phyloP scores from a whole-genome alignment of 1,139 yeast genomes.

The Scheffersomyces lignicola region DNA sequence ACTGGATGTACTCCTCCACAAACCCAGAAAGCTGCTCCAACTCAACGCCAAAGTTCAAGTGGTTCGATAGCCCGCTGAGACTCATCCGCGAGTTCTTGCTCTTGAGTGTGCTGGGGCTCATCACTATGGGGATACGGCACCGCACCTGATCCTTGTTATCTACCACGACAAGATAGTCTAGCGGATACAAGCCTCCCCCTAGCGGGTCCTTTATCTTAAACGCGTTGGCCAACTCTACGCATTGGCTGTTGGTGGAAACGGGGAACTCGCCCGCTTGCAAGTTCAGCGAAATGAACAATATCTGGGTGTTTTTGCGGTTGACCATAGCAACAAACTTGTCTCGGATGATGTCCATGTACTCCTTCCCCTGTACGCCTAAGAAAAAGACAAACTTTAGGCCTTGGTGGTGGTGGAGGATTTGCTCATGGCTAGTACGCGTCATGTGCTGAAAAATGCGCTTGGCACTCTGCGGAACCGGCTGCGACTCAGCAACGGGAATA shows the following conservation, averaged over 20 bases:
- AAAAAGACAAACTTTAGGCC: slow-evolving; percentile 20
- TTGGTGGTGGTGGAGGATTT: too few species aligned
- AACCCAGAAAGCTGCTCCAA: slow-evolving; percentile 16
- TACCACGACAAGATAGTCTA: slow-evolving; percentile 38
- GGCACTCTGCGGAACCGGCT: neutral
- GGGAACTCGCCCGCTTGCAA: slow-evolving; percentile 2
- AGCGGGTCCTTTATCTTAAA: slow-evolving; percentile 43
- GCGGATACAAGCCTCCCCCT: slow-evolving; percentile 54
- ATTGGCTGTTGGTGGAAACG: slow-evolving; percentile 14
- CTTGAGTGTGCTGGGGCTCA: slow-evolving; percentile 6
- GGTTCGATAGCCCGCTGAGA: slow-evolving; percentile 9
- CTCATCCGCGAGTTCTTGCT: slow-evolving; percentile 1
- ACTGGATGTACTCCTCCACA: slow-evolving; percentile 9
- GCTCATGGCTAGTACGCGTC: too few species aligned
- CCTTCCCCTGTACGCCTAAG: slow-evolving; percentile 32
- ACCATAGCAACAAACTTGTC: slow-evolving; percentile 9
- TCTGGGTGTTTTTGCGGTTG: slow-evolving; percentile 11
- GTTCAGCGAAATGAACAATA: slow-evolving; percentile 15
- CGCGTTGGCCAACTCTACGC: slow-evolving; percentile 22
- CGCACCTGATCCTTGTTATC: slow-evolving; percentile 23
- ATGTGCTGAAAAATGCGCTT: too few species aligned
- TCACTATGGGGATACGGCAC: slow-evolving; percentile 23
- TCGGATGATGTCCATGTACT: slow-evolving; percentile 16
- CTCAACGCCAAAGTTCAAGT: slow-evolving; percentile 20
- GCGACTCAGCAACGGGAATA: neutral